Conservation (phyloP, 2,329 filamentous ascomycete species). For the Xylaria sp. region DNA sequence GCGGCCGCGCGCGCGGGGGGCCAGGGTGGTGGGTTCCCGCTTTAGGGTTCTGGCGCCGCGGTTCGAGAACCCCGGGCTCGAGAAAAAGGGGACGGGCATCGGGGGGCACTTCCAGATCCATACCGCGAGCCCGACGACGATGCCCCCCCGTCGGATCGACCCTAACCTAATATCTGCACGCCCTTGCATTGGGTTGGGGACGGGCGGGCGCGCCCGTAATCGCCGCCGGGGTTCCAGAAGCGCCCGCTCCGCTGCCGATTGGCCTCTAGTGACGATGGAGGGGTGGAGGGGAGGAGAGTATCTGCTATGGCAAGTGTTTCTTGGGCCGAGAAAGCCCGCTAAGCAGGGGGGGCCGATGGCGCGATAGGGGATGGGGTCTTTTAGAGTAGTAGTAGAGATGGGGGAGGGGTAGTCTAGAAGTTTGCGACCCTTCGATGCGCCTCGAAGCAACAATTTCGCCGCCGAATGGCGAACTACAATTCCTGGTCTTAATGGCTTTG, state of each 20-base stretch:
- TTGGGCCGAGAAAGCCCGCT: constrained; percentile 19
- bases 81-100: constrained; percentile 5
- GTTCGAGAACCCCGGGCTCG: constrained; percentile 18
- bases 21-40: no score
- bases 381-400: not conserved
- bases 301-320: no score
- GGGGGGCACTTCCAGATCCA: constrained; percentile 25
- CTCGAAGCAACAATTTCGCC: not conserved
- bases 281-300: no score
- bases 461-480: not conserved
- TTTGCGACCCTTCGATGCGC: not conserved
- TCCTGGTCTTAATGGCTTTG: no score
- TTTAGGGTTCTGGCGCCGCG: constrained; percentile 23
- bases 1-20: constrained; percentile 22
- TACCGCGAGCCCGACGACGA: constrained; percentile 17
- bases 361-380: constrained; percentile 20
- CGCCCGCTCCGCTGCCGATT: constrained; percentile 31
- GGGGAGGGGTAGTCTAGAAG: not conserved
- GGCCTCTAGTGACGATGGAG: constrained; percentile 17
- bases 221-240: constrained; percentile 29
- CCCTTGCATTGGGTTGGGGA: constrained; percentile 16
- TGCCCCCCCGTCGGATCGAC: no score
- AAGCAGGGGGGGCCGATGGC: constrained; percentile 11
- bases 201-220: constrained; percentile 24
- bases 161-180: no score